These are phyloP conservation scores for Gamarada debralockiae DNA, from an alignment of 495 filamentous ascomycete species.

Conservation along the genomic window DNA sequence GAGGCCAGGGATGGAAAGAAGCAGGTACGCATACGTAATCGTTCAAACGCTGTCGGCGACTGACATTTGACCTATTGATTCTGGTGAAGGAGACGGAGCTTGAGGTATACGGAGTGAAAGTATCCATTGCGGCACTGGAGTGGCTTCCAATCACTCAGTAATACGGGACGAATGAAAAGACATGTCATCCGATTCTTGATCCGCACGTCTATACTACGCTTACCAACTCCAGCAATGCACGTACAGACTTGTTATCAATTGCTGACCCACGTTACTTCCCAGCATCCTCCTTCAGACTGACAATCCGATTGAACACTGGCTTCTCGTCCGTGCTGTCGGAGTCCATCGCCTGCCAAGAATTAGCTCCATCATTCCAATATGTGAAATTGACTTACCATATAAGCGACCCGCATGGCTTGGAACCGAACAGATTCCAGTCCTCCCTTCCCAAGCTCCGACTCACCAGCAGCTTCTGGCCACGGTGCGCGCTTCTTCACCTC, in stretches of 20 bases:
- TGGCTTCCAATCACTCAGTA: too few relatives aligned
- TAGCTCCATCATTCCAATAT: conserved; percentile 12
- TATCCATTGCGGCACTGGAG: neutral
- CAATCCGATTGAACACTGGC: conserved; percentile 87
- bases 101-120: neutral
- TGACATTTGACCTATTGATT: too few relatives aligned
- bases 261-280: conserved; percentile 47
- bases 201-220: too few relatives aligned
- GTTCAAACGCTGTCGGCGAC: too few relatives aligned
- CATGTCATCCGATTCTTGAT: too few relatives aligned
- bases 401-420: conserved; percentile 88
- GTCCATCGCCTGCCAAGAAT: conserved; percentile 56
- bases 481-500: conserved; percentile 71
- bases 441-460: conserved; percentile 50
- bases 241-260: too few relatives aligned
- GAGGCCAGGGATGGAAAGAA: too few relatives aligned
- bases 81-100: too few relatives aligned
- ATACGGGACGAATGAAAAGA: too few relatives aligned
- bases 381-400: conserved; percentile 51
- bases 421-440: conserved; percentile 78
- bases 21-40: too few relatives aligned
- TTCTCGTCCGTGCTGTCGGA: conserved; percentile 71
- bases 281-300: conserved; percentile 85
- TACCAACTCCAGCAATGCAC: too few relatives aligned
- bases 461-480: conserved; percentile 75